Conservation (phyloP, 2,329 filamentous ascomycete species). For the Beauveria scarabaeidicola region DNA sequence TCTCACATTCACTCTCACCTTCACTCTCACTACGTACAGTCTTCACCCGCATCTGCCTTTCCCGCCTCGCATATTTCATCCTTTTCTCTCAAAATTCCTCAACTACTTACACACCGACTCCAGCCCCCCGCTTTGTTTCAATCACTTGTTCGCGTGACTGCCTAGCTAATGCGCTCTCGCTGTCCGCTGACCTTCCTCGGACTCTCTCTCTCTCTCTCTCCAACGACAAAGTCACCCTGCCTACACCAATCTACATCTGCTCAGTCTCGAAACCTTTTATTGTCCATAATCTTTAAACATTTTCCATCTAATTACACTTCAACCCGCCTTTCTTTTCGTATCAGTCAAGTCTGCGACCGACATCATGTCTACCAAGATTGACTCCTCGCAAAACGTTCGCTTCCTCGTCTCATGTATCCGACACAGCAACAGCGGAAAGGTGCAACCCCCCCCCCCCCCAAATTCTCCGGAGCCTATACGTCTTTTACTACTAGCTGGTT, state of each 20-base stretch:
- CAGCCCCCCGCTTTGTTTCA: neutral
- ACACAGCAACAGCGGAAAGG: constrained; percentile 51
- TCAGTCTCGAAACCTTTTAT: no score
- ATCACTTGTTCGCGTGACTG: neutral
- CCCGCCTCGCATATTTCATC: neutral
- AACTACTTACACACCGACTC: neutral
- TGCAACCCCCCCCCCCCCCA: constrained; percentile 28
- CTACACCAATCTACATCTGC: neutral
- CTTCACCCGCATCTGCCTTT: neutral
- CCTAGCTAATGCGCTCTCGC: neutral
- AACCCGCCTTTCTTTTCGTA: no score
- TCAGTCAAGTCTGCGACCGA: neutral
- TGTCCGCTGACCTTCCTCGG: neutral
- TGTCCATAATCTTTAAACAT: no score
- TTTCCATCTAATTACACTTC: no score
- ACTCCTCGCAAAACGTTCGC: constrained; percentile 49
- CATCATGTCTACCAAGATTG: constrained; percentile 39
- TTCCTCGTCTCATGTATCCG: constrained; percentile 61
- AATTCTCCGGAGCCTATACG: neutral
- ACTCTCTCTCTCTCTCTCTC: neutral
- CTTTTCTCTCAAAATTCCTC: neutral
- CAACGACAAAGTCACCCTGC: neutral
- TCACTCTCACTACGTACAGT: neutral
- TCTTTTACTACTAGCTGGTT: no score
- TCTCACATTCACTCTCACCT: neutral